Evolutionary conservation across 306 rosid genomes (phyloP), one percentile per base, ranked within the genome.

Genomic region (Castanospermum australe): DNA sequence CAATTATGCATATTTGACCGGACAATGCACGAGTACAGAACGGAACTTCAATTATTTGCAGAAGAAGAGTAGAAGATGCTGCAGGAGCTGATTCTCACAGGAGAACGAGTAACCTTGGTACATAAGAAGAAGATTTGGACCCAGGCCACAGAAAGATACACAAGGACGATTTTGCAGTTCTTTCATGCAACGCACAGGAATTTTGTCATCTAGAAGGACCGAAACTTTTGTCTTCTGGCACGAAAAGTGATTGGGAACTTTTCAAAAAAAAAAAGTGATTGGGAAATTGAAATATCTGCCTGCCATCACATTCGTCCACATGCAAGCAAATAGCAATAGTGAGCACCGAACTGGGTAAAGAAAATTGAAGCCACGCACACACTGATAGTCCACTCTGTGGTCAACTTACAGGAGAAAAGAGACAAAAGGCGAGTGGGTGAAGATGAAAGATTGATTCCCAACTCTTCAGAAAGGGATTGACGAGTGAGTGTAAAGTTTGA

Each of bases 261-360:
- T n/a, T n/a, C n/a, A n/a, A n/a, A n/a, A n/a, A n/a, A n/a, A n/a
- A n/a, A n/a, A n/a, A n/a, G n/a, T n/a, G n/a, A n/a, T n/a, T 39
- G 3, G n/a, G 12, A 11, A 42, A 28, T 59, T 35, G 0, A 55
- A 47, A 44, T 0, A 44, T 22, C 1, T 1, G 22, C 0, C 17
- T 21, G 28, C 61, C n/a, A n/a, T n/a, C n/a, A n/a, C n/a, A n/a
- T n/a, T n/a, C n/a, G n/a, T n/a, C n/a, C n/a, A 69, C 45, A 69
- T 55, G 77, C 10, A 22, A 61, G 20, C 24, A 61, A 30, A 75
- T 44, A 8, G 63, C 4, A 54, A 17, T 6, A 74, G 80, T 74
- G 42, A 74, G 28, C 55, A 74, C 76, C 64, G 45, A 81, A 81
- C 55, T 65, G 30, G 25, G n/a, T 28, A 21, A 38, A 10, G 69